Percentiles rank a stretch among this genome's conserved stretches.
Conservation (phyloP, 176 grass and related monocot species). For the Leersia perrieri region DNA sequence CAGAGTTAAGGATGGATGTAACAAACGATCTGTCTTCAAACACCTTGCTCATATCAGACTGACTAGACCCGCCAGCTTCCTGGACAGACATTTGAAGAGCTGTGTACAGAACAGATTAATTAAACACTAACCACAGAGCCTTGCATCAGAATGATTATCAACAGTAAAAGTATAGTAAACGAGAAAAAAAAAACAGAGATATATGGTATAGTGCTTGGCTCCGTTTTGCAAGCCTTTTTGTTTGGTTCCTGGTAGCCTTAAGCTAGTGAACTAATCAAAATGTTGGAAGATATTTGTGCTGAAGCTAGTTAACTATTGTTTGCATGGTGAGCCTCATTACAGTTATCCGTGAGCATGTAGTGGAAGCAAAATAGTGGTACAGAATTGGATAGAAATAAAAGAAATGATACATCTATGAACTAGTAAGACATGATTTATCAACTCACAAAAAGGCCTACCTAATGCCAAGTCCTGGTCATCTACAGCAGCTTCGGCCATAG, state of each 20-base stretch:
- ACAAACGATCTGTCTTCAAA: slow-evolving; percentile 93
- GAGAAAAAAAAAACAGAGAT: background rate
- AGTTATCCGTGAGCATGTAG: background rate
- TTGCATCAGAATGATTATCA: background rate
- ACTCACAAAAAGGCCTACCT: slow-evolving; percentile 42
- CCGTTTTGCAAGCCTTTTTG: background rate
- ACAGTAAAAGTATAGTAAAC: background rate
- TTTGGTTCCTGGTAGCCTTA: background rate
- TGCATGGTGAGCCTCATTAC: background rate
- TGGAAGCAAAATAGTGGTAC: background rate
- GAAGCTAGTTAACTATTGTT: background rate
- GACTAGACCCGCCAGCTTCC: slow-evolving; percentile 43
- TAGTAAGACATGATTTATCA: background rate
- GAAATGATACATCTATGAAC: background rate
- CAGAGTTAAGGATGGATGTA: slow-evolving; percentile 91
- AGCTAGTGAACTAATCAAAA: background rate
- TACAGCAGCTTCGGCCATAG: slow-evolving; percentile 59
- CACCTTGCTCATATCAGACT: slow-evolving; percentile 88
- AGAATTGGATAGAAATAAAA: background rate
- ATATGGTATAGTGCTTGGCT: no score
- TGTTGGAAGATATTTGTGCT: no score
- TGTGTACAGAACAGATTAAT: slow-evolving; percentile 24
- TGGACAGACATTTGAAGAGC: slow-evolving; percentile 99
- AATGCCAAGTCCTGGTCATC: slow-evolving; percentile 83
- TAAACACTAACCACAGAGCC: slow-evolving; percentile 9